Evolutionary conservation across 2,329 filamentous ascomycete genomes (phyloP), one percentile per base, ranked within the genome.

Genomic region (Xylaria polymorpha): DNA sequence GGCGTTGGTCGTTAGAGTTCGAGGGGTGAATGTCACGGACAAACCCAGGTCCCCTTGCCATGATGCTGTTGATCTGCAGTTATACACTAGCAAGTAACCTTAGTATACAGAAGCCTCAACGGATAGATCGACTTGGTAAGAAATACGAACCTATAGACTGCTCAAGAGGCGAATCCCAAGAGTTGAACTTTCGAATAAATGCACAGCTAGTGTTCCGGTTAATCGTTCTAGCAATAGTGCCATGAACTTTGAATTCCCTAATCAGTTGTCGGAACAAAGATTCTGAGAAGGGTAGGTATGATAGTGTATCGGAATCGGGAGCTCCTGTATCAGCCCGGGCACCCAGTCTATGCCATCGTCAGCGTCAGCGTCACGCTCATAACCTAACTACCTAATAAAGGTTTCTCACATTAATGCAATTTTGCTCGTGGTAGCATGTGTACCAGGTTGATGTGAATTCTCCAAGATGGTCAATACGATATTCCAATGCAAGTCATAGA

Each of bases 1-100:
- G 7, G 69, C 71, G 37, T 70, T 64, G 6, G 67, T 74, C 2
- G 63, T 68, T 8, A 66, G 41, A 1, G 55, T 72, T 12, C 60
- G 50, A 3, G 73, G 73, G 2, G 51, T 18, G 29, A 71, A 76
- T 10, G 73, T 74, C 10, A 73, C 61, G 3, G 72, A 74, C 10
- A 76, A 32, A 5, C 70, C 71, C 8, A 75, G 7, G 48, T 75
- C 74, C 18, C 56, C 51, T 53, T 58, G 25, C 62, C 55, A 68
- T 35, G 66, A 39, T 39, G 66, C 66, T 1, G 53, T 18, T 15
- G 66, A 68, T 48, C 62, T 63, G 9, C 66, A 68, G 22, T 68
- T 68, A 22, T 68, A 71, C n/a, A 68, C 69, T 68, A 10, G 8
- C 12, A 39, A 41, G 9, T 37, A n/a, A 5, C 20, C 1, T 69